Percentiles rank a stretch among this genome's conserved stretches.
Evolutionary conservation across 2,329 filamentous ascomycete species (phyloP).

Genomic region (Penicillium frequentans): DNA sequence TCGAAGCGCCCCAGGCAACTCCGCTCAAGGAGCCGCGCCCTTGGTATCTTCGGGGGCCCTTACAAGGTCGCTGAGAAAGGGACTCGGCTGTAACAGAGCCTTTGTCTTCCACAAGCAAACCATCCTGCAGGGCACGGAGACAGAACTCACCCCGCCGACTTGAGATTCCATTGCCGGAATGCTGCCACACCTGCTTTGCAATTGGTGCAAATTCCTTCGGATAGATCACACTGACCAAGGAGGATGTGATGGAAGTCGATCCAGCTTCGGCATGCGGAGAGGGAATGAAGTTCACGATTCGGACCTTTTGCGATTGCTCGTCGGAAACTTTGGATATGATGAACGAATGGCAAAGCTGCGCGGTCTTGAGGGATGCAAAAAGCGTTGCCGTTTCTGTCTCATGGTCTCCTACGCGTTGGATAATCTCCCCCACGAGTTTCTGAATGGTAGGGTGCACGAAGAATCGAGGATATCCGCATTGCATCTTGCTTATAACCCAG

Average conservation of each 20-base stretch:
- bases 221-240: constrained; percentile 71
- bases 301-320: constrained; percentile 50
- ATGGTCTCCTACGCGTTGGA: constrained; percentile 55
- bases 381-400: constrained; percentile 70
- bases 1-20: constrained; percentile 28
- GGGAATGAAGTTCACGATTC: constrained; percentile 54
- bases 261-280: constrained; percentile 65
- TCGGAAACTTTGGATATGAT: constrained; percentile 50
- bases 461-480: constrained; percentile 90
- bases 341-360: constrained; percentile 74
- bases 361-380: constrained; percentile 71
- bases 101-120: constrained; percentile 58
- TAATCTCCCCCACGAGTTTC: constrained; percentile 68
- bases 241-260: constrained; percentile 55
- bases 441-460: constrained; percentile 85
- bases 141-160: constrained; percentile 91
- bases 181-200: constrained; percentile 97
- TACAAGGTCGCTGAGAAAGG: constrained; percentile 46
- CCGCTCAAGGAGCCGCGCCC: constrained; percentile 57
- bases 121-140: constrained; percentile 69
- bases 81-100: constrained; percentile 27
- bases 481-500: constrained; percentile 83
- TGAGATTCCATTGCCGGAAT: constrained; percentile 88
- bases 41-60: constrained; percentile 81
- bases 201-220: constrained; percentile 64